phyloP scores from a whole-genome alignment of 2,329 filamentous ascomycete genomes.

The Nemania serpens region DNA sequence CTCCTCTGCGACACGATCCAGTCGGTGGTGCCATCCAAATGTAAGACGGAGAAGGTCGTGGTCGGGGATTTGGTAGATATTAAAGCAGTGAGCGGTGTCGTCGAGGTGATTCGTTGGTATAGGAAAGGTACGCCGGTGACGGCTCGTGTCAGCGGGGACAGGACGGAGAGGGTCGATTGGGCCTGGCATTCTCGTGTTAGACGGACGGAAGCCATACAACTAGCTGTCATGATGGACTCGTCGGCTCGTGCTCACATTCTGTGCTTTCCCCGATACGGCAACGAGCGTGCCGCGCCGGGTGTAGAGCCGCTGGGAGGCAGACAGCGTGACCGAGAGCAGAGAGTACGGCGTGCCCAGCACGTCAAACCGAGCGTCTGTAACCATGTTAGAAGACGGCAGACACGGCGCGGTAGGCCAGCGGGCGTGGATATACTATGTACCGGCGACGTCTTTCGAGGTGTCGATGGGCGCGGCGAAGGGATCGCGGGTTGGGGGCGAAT shows the following conservation, averaged over 20 bases:
- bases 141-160: conserved; percentile 81
- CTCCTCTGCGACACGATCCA: conserved; percentile 91
- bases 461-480: conserved; percentile 57
- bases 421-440: conserved; percentile 42
- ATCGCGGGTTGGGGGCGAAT: conserved; percentile 56
- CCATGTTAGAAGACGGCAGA: background rate
- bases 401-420: background rate
- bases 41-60: conserved; percentile 84
- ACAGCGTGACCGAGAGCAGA: conserved; percentile 88
- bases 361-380: conserved; percentile 89
- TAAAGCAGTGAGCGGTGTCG: conserved; percentile 83
- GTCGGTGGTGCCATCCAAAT: conserved; percentile 90
- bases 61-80: conserved; percentile 85
- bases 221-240: too few species aligned
- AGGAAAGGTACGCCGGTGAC: conserved; percentile 88
- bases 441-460: conserved; percentile 54
- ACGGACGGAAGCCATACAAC: background rate
- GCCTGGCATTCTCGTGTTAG: conserved; percentile 58
- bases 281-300: conserved; percentile 91
- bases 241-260: conserved; percentile 67
- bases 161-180: conserved; percentile 84
- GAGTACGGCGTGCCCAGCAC: conserved; percentile 92
- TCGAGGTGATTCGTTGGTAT: conserved; percentile 88
- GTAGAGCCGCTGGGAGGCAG: conserved; percentile 91
- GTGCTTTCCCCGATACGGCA: conserved; percentile 84